Percentiles rank a stretch among this genome's conserved stretches.
These are phyloP conservation scores for Mycena leptocephala DNA, from an alignment of 768 basidiomycete genomes.

Conservation along the genomic window DNA sequence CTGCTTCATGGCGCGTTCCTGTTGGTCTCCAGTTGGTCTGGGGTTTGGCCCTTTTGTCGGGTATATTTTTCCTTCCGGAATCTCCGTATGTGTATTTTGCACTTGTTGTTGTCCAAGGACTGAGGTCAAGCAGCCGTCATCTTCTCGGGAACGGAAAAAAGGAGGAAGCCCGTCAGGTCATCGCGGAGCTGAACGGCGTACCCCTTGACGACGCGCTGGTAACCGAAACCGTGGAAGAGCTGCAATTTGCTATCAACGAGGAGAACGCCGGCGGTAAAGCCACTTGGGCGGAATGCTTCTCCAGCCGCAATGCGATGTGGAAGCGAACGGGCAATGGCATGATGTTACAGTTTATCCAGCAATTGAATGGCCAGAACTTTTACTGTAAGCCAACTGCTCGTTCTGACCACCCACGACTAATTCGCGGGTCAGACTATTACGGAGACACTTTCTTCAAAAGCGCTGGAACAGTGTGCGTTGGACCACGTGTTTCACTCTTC, in stretches of 20 bases:
- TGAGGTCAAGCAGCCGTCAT: constrained; percentile 66
- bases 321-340: constrained; percentile 86
- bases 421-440: constrained; percentile 73
- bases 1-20: constrained; percentile 83
- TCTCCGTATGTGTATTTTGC: constrained; percentile 70
- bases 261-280: constrained; percentile 90
- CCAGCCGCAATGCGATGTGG: constrained; percentile 76
- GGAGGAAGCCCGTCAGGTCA: constrained; percentile 72
- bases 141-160: constrained; percentile 71
- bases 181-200: constrained; percentile 79
- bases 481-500: neutral
- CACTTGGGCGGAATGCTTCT: constrained; percentile 87
- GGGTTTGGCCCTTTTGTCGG: constrained; percentile 77
- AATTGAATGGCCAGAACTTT: constrained; percentile 87
- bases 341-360: constrained; percentile 88
- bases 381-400: constrained; percentile 66
- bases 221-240: constrained; percentile 73
- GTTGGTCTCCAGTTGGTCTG: constrained; percentile 84
- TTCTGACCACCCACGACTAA: constrained; percentile 23
- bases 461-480: constrained; percentile 72
- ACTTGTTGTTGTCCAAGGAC: neutral
- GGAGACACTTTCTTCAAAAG: constrained; percentile 88
- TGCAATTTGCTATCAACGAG: constrained; percentile 74
- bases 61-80: constrained; percentile 85
- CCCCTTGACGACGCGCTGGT: constrained; percentile 72